Evolutionary conservation across 306 rosid genomes (phyloP), one percentile per base, ranked within the genome.

Genomic region (Cucurbita ficifolia): DNA sequence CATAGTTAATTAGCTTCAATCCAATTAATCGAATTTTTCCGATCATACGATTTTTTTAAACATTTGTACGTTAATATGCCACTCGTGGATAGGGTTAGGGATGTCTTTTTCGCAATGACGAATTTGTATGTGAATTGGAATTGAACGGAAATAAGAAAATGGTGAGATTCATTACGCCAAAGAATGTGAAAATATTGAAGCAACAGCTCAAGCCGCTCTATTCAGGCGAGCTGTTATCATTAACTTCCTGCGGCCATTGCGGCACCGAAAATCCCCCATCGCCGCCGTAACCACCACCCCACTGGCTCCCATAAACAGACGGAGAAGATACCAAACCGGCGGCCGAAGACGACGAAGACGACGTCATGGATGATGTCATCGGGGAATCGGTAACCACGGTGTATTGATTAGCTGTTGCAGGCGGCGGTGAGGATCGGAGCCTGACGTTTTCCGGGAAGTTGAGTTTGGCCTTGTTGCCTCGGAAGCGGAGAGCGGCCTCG

Each of bases 381-480:
- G 18, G 2, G 7, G 71, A 17, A 3, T 16, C 51, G 53, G 68
- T 35, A 38, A 38, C 70, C 35, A 6, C 5, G 2, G 10, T 10
- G 12, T 53, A 18, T 7, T 7, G 58, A 12, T 49, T 14, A 7
- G 53, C 3, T 4, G 53, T 49, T n/a, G 10, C 10, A 36, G 42
- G 21, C 4, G 21, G 17, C 14, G 10, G 52, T 9, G 2, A 19
- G 78, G 53, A 48, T 24, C 76, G 77, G 19, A 88, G 80, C 1
- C 70, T 76, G 12, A 88, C 92, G 29, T 86, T 86, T 80, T 88
- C 88, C 2, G 92, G 92, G 75, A 88, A 88, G 61, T 88, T 88
- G 56, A 88, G 90, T 54, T 88, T 88, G 7, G 92, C 92, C 22
- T 82, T 88, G 82, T 70, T 88, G 59, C 90, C 92, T 81, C 88